These are phyloP conservation scores for Corymbia citriodora DNA, from an alignment of 441 rosid species.

Conservation along the genomic window DNA sequence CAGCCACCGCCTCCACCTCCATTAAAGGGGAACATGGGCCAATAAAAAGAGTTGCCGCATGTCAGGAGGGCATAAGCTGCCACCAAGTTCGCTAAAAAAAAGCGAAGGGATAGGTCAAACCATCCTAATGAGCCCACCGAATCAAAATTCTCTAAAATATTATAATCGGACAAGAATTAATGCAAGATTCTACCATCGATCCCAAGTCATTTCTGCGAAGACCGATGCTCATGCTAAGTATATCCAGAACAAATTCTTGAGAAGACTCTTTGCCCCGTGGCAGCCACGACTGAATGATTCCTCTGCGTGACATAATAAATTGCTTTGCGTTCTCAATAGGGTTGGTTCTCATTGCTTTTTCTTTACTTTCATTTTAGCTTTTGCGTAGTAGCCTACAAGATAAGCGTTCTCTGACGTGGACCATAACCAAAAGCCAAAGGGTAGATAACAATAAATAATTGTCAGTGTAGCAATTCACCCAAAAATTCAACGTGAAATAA, in stretches of 20 bases:
- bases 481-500: neutral
- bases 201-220: neutral
- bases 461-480: neutral
- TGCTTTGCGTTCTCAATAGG: neutral
- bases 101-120: neutral
- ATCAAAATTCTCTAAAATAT: neutral
- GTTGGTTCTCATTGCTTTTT: neutral
- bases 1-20: neutral
- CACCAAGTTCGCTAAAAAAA: neutral
- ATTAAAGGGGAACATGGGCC: neutral
- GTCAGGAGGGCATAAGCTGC: neutral
- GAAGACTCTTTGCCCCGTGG: neutral
- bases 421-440: neutral
- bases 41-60: neutral
- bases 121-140: neutral
- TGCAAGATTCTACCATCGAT: neutral
- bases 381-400: neutral
- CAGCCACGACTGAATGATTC: neutral
- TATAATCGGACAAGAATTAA: neutral
- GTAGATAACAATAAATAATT: neutral
- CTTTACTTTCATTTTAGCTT: neutral
- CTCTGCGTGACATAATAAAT: neutral
- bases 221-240: neutral
- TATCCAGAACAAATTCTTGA: neutral
- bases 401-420: neutral